Evolutionary conservation across 2,329 filamentous ascomycete species (phyloP).

Genomic region (Pestalotiopsis sp.): DNA sequence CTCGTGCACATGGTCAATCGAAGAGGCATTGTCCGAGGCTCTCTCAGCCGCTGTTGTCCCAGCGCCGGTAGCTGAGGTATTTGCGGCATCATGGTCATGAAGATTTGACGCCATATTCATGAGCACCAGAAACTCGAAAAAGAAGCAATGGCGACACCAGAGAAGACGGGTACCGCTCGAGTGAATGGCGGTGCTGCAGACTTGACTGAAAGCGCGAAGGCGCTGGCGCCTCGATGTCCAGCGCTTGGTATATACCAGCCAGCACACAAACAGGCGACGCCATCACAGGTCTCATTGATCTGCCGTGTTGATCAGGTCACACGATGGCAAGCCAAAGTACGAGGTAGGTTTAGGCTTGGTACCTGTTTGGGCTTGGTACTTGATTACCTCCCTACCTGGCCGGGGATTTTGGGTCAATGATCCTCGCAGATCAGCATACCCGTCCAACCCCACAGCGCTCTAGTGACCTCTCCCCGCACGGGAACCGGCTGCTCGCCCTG

Average conservation of each 20-base stretch:
- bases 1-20: conserved; percentile 29
- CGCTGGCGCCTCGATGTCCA: background rate
- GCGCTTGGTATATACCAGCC: background rate
- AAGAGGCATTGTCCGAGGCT: conserved; percentile 22
- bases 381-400: background rate
- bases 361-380: background rate
- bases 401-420: background rate
- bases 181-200: background rate
- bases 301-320: background rate
- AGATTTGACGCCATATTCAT: background rate
- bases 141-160: background rate
- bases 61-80: background rate
- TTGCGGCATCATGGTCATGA: background rate
- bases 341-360: background rate
- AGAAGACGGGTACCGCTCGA: background rate
- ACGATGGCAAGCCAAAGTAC: background rate
- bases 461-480: background rate
- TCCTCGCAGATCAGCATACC: background rate
- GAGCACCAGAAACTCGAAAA: background rate
- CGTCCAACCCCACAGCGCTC: background rate
- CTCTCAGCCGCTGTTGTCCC: background rate
- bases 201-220: background rate
- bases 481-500: background rate
- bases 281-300: background rate
- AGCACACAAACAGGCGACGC: background rate